A percentile compares a stretch with the other conserved stretches of the same genome.
Evolutionary conservation across 768 basidiomycete species (phyloP).

Genomic region (Suillus spraguei): DNA sequence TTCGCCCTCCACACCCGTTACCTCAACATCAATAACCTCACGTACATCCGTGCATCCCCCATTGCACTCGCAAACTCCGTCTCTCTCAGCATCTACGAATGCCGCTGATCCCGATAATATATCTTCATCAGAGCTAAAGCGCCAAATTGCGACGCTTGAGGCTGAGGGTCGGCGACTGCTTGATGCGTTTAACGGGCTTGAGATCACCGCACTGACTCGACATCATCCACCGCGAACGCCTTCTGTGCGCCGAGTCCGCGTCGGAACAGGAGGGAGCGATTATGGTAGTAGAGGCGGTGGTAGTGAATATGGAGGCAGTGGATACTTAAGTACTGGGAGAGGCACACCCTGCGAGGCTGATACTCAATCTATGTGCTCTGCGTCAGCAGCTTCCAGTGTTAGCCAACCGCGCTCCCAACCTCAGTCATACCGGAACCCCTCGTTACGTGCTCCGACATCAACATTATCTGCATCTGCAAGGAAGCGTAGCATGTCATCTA

Average conservation of each 20-base stretch:
- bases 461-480: conserved; percentile 41
- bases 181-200: conserved; percentile 81
- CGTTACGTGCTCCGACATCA: conserved; percentile 36
- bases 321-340: conserved; percentile 24
- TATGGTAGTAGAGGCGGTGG: conserved; percentile 28
- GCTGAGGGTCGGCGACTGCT: conserved; percentile 69
- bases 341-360: conserved; percentile 47
- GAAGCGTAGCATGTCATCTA: conserved; percentile 64
- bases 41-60: conserved; percentile 22
- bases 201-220: conserved; percentile 64
- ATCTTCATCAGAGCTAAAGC: conserved; percentile 64
- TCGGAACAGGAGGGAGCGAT: conserved; percentile 29
- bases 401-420: conserved; percentile 51
- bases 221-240: conserved; percentile 34
- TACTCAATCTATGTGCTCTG: conserved; percentile 53
- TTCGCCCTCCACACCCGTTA: conserved; percentile 37
- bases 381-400: conserved; percentile 49
- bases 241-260: conserved; percentile 24
- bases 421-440: conserved; percentile 30
- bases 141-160: conserved; percentile 69
- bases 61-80: conserved; percentile 40
- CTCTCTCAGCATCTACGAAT: conserved; percentile 34
- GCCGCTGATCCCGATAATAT: conserved; percentile 57
- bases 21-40: conserved; percentile 35
- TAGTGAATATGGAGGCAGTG: conserved; percentile 27